Conservation (phyloP, 164 flowering plant genomes). For the Vitis riparia region DNA sequence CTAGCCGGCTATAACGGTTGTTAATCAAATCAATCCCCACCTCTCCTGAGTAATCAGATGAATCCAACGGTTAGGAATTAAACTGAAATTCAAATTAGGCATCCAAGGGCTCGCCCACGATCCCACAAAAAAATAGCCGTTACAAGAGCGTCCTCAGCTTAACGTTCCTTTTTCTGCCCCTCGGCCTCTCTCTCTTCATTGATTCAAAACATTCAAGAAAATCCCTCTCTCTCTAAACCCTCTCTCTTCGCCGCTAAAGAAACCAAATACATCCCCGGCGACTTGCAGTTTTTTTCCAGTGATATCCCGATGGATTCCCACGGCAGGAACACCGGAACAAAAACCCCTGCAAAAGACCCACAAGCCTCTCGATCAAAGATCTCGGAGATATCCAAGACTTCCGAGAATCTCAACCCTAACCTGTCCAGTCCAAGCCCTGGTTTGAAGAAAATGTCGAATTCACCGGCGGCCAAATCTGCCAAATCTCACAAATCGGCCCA, state of each 20-base stretch:
- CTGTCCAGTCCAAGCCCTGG: conserved; percentile 26
- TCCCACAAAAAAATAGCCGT: conserved; percentile 54
- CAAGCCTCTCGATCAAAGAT: conserved; percentile 26
- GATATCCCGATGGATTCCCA: conserved; percentile 23
- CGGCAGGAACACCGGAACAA: conserved; percentile 24
- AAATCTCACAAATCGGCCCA: conserved; percentile 51
- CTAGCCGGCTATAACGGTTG: conserved; percentile 9
- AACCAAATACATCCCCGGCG: not conserved
- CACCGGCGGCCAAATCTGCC: conserved; percentile 44
- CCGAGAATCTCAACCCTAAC: conserved; percentile 71
- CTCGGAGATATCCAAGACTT: conserved; percentile 8
- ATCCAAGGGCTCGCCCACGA: conserved; percentile 23
- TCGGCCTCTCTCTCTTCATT: conserved; percentile 1
- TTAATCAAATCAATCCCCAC: conserved; percentile 7
- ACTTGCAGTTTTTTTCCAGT: conserved; percentile 5
- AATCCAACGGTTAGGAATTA: conserved; percentile 20
- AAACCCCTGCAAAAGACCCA: conserved; percentile 47
- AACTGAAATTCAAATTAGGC: conserved; percentile 4
- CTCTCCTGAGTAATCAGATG: not conserved
- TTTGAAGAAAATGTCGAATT: conserved; percentile 27
- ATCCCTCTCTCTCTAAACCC: not conserved
- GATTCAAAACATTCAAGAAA: conserved; percentile 1
- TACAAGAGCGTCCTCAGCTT: conserved; percentile 45
- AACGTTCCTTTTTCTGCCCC: conserved; percentile 34
- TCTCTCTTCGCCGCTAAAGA: not conserved